Evolutionary conservation across 352 stramenopile genomes (phyloP).

Genomic region (Globisporangium parvum): DNA sequence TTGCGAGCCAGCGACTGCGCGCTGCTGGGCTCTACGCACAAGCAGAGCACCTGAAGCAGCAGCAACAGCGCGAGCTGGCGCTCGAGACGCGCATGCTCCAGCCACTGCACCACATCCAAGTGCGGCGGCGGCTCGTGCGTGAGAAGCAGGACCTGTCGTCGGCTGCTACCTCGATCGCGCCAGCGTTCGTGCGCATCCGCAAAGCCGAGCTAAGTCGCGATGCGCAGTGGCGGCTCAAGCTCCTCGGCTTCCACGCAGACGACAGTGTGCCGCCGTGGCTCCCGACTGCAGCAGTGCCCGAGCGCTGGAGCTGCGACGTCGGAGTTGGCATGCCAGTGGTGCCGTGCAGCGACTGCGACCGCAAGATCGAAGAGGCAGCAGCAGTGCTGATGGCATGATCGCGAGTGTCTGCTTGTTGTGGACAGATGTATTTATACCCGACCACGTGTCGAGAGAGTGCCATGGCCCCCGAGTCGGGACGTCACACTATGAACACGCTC

Average conservation of each 20-base stretch:
- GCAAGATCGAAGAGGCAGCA: too few relatives aligned
- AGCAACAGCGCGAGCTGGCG: conserved; percentile 3
- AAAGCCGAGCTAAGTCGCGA: conserved; percentile 5
- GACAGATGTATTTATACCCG: too few relatives aligned
- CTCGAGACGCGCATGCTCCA: conserved; percentile 4
- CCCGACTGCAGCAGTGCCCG: background rate
- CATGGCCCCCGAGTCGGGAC: too few relatives aligned
- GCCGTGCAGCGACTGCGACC: too few relatives aligned
- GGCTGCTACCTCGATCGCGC: background rate
- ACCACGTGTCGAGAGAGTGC: too few relatives aligned
- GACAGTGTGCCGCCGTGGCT: conserved; percentile 16
- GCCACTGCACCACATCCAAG: conserved; percentile 12
- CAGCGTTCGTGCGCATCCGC: conserved; percentile 8
- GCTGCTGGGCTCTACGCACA: conserved; percentile 7
- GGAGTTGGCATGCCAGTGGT: conserved; percentile 1
- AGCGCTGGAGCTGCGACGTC: conserved; percentile 15
- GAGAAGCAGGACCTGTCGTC: background rate
- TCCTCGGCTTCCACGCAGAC: conserved; percentile 7
- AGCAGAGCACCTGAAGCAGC: background rate
- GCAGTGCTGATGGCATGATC: too few relatives aligned
- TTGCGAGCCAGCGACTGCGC: conserved; percentile 8
- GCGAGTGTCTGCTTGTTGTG: too few relatives aligned
- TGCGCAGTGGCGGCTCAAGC: conserved; percentile 1
- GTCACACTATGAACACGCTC: too few relatives aligned
- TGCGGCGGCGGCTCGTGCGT: background rate